Percentiles rank a stretch among this genome's conserved stretches.
Evolutionary conservation across 2,329 filamentous ascomycete species (phyloP).

Genomic region (Fusarium sp.): DNA sequence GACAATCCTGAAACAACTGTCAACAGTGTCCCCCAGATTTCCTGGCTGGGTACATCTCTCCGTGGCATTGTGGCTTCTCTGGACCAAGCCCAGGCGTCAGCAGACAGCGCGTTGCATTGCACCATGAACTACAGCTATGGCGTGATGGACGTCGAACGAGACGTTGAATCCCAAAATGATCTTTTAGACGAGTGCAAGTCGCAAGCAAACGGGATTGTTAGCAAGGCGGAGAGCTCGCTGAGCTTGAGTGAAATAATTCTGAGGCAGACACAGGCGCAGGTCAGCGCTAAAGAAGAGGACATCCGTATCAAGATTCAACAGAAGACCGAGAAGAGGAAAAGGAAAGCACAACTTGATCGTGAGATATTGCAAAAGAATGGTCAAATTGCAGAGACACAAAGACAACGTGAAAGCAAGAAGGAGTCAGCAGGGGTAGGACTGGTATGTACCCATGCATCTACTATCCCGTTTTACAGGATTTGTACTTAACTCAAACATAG

Average conservation of each 20-base stretch:
- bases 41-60: not conserved
- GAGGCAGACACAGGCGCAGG: not conserved
- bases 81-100: not conserved
- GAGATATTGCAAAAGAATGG: not conserved
- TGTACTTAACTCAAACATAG: not conserved
- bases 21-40: not conserved
- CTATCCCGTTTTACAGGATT: too few relatives aligned
- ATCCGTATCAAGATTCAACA: not conserved
- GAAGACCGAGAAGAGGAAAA: not conserved
- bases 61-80: not conserved
- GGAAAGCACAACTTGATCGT: not conserved
- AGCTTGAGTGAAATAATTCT: not conserved
- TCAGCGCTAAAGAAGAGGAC: not conserved
- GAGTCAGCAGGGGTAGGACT: not conserved
- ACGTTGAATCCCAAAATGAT: not conserved
- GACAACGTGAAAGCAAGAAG: not conserved
- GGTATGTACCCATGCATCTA: too few relatives aligned
- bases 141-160: not conserved
- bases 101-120: not conserved
- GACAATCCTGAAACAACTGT: not conserved
- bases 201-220: not conserved
- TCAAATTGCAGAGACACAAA: not conserved
- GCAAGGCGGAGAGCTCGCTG: not conserved
- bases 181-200: not conserved
- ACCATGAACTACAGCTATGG: not conserved